Base-by-base conservation (phyloP, 495 filamentous ascomycete genomes). In the Darksidea phi region DNA sequence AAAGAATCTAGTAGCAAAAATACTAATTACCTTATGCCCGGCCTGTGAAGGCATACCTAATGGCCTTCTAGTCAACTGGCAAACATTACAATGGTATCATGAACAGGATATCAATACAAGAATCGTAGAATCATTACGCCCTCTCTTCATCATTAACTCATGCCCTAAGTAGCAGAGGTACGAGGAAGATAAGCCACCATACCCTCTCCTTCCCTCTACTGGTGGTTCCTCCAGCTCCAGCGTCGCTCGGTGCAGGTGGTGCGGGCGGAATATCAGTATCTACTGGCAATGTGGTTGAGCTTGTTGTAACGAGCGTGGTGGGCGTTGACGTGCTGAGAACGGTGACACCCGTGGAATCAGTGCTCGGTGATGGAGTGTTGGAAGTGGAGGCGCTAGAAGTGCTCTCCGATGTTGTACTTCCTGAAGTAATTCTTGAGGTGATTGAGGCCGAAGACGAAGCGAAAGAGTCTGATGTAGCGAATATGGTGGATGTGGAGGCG, bases 181-280 rank as follows among this genome's bases (percentile, higher is more conserved):
- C 13, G 6, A 60, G 7, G 42, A 63, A 63, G 7, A 36, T 52
- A 21, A 63, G 3, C 60, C 60, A 63, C 60, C 60, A 63, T 12
- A 63, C 60, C 34, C 36, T 50, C 45, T 63, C 60, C 26, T 46
- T 63, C 34, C 20, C 46, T 10, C 23, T 43, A 2, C 23, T 25
- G 3, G 21, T 25, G 23, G 8, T 11, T 11, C 56, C 26, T 7
- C 42, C 25, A 6, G 32, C 52, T 15, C 43, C 53, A 45, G 43
- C 36, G 0, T 42, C 42, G 25, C n/a, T n/a, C n/a, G n/a, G n/a
- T n/a, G 10, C 51, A 7, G 60, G 60, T 37, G 60, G 28, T 10
- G 28, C 52, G 36, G 60, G 52, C 43, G 52, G 52, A 41, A 57
- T 56, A 12, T 46, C 59, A 1, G 60, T 63, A 1, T 11, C 7